phyloP scores from a whole-genome alignment of 495 filamentous ascomycete genomes.

The Choiromyces venosus region DNA sequence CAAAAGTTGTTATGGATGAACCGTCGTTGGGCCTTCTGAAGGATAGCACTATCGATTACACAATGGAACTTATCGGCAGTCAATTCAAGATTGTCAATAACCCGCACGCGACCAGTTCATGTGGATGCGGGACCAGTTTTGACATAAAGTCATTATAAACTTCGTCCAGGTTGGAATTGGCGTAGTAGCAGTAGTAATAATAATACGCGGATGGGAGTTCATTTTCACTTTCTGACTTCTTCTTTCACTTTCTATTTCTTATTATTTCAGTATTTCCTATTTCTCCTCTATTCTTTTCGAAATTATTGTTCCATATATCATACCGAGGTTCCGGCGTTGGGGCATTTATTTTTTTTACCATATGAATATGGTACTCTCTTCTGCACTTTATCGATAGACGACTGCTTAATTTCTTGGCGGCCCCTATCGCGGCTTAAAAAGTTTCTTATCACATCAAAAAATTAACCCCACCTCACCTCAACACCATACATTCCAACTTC shows the following conservation, averaged over 20 bases:
- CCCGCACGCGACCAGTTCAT: constrained; percentile 83
- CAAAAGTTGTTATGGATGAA: constrained; percentile 84
- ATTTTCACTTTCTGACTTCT: neutral
- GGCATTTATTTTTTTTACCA: neutral
- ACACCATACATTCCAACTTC: neutral
- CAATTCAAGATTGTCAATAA: constrained; percentile 97
- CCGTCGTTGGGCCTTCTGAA: constrained; percentile 82
- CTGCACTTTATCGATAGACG: neutral
- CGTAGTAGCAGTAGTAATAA: neutral
- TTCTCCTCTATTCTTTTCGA: neutral
- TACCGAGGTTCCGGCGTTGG: neutral
- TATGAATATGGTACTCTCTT: too few relatives aligned
- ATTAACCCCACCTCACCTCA: neutral
- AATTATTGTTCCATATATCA: neutral
- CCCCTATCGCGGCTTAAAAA: neutral
- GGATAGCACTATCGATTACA: constrained; percentile 91
- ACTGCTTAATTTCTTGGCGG: neutral
- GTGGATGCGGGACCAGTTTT: constrained; percentile 97
- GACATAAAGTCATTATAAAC: constrained; percentile 60
- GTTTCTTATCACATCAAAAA: neutral
- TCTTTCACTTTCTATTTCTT: neutral
- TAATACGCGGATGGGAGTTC: neutral
- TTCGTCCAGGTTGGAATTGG: neutral
- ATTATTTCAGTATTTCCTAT: neutral
- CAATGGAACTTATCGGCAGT: constrained; percentile 93